Evolutionary conservation across 805 yeast genomes (phyloP).

Genomic region (Sungouiozyma ichnusensis): DNA sequence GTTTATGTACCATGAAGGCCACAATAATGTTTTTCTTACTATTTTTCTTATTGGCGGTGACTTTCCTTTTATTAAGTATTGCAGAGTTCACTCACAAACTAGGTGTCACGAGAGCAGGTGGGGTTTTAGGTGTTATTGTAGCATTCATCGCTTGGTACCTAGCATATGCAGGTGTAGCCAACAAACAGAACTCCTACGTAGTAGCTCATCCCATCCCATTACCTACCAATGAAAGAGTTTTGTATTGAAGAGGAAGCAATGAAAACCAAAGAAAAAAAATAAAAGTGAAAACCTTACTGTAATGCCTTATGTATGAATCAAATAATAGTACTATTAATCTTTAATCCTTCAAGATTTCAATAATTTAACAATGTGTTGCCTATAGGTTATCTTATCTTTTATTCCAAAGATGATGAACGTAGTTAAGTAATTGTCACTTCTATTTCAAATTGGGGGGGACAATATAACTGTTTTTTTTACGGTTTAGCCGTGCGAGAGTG

Average conservation of each 20-base stretch:
- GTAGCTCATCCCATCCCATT: conserved; percentile 24
- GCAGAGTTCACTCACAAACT: conserved; percentile 38
- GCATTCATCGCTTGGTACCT: conserved; percentile 58
- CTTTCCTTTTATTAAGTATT: conserved; percentile 45
- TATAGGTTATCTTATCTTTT: too few species aligned
- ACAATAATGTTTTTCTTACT: conserved; percentile 52
- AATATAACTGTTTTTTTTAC: too few species aligned
- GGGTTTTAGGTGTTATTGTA: conserved; percentile 51
- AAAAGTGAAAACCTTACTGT: neutral
- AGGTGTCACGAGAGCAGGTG: conserved; percentile 43
- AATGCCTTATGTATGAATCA: neutral
- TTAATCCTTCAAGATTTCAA: neutral
- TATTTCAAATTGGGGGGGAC: too few species aligned
- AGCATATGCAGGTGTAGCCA: conserved; percentile 62
- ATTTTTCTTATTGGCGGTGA: conserved; percentile 42
- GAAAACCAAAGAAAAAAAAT: neutral
- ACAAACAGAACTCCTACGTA: conserved; percentile 44
- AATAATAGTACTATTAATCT: neutral
- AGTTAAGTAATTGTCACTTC: too few species aligned
- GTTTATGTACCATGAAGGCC: conserved; percentile 48
- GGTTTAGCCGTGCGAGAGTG: too few species aligned
- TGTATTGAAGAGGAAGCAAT: neutral
- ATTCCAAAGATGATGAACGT: too few species aligned
- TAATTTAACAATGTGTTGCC: too few species aligned
- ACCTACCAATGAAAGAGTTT: conserved; percentile 21